These are phyloP conservation scores for Colletotrichum chrysophilum DNA, from an alignment of 2,329 filamentous ascomycete genomes.

Conservation along the genomic window DNA sequence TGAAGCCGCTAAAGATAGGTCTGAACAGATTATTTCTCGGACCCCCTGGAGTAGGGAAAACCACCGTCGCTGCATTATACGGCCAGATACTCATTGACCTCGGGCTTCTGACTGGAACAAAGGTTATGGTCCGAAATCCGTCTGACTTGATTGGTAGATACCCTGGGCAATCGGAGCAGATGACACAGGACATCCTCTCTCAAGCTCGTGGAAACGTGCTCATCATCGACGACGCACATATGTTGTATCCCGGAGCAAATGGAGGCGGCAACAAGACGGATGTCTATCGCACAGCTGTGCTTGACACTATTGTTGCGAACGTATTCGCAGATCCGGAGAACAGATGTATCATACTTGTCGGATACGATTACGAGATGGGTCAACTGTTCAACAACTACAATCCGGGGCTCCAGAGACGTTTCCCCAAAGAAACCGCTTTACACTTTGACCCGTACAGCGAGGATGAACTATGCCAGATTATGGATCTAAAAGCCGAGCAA, in stretches of 20 bases:
- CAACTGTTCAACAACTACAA: slow-evolving; percentile 67
- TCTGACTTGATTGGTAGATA: slow-evolving; percentile 57
- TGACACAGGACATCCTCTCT: slow-evolving; percentile 62
- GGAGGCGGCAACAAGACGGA: no score
- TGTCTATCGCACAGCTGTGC: slow-evolving; percentile 30
- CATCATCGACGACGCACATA: slow-evolving; percentile 70
- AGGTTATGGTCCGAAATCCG: slow-evolving; percentile 66
- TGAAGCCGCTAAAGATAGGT: slow-evolving; percentile 51
- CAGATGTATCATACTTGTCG: slow-evolving; percentile 65
- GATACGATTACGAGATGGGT: slow-evolving; percentile 64
- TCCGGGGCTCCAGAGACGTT: slow-evolving; percentile 62
- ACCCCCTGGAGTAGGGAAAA: slow-evolving; percentile 69
- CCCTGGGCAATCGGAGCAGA: slow-evolving; percentile 59
- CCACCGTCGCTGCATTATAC: slow-evolving; percentile 67
- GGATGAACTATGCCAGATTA: slow-evolving; percentile 53
- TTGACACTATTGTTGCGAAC: slow-evolving; percentile 67
- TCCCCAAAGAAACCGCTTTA: slow-evolving; percentile 61
- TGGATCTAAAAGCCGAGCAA: slow-evolving; percentile 58
- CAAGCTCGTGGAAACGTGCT: slow-evolving; percentile 64
- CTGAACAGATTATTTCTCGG: slow-evolving; percentile 67
- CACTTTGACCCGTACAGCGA: slow-evolving; percentile 64
- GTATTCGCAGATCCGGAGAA: slow-evolving; percentile 66
- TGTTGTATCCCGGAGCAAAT: slow-evolving; percentile 40
- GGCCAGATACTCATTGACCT: slow-evolving; percentile 64
- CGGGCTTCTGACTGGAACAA: slow-evolving; percentile 60